Conservation (phyloP, 257 asterid genomes). For the Oldenlandia corymbosa region DNA sequence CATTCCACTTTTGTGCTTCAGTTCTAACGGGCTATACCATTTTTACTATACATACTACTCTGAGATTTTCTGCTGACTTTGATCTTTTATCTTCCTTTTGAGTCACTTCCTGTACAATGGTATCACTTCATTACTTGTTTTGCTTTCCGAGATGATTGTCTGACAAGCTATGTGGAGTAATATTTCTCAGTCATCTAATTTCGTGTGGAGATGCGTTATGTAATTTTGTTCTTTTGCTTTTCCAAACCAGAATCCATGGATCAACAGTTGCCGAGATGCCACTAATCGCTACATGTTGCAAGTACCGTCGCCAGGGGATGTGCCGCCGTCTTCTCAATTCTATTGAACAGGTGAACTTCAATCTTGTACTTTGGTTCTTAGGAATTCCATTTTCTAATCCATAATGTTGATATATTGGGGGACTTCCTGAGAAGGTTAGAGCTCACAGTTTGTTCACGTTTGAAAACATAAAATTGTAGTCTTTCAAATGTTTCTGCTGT, state of each 20-base stretch:
- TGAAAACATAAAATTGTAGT: not conserved
- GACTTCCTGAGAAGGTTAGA: not conserved
- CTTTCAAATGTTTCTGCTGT: not conserved
- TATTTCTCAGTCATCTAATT: not conserved
- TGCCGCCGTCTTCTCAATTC: slow-evolving; percentile 78
- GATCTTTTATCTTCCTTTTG: not conserved
- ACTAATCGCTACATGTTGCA: slow-evolving; percentile 89
- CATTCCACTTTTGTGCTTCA: not conserved
- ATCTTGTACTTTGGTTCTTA: not conserved
- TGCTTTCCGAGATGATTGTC: not conserved
- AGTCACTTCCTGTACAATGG: not conserved
- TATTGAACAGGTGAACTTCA: slow-evolving; percentile 61
- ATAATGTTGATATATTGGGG: not conserved
- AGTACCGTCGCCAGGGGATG: slow-evolving; percentile 91
- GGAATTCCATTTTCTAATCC: not conserved
- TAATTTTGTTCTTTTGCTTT: slow-evolving; percentile 10
- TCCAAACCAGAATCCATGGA: slow-evolving; percentile 72
- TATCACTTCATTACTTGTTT: not conserved
- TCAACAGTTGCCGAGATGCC: slow-evolving; percentile 93
- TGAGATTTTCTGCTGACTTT: not conserved
- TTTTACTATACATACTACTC: not conserved
- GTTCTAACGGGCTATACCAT: not conserved
- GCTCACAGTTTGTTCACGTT: not conserved
- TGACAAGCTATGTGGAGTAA: not conserved
- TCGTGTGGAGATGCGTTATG: not conserved